A percentile compares a stretch with the other conserved stretches of the same genome.
Evolutionary conservation across 2,329 filamentous ascomycete genomes (phyloP).

Genomic region (Aspergillus vadensis): DNA sequence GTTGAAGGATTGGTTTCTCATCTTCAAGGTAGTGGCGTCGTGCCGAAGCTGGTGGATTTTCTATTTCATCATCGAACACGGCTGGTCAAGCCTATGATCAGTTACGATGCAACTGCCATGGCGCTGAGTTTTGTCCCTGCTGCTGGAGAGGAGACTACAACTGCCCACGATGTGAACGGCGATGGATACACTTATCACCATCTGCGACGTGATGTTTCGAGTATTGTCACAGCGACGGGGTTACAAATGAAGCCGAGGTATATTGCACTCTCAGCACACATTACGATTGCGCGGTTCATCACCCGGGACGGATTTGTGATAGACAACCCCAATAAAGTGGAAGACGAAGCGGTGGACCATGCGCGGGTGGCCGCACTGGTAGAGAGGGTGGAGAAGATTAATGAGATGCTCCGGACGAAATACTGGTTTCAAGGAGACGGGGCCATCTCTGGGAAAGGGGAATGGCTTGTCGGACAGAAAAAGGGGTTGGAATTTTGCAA

Average conservation of each 20-base stretch:
- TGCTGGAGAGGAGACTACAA: slow-evolving; percentile 56
- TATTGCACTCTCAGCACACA: slow-evolving; percentile 83
- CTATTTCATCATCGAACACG: slow-evolving; percentile 68
- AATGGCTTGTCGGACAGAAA: slow-evolving; percentile 88
- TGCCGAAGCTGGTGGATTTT: slow-evolving; percentile 65
- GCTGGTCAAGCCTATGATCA: slow-evolving; percentile 78
- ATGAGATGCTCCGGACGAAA: slow-evolving; percentile 69
- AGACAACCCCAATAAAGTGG: slow-evolving; percentile 39
- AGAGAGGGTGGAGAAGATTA: slow-evolving; percentile 71
- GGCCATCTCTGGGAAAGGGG: slow-evolving; percentile 55
- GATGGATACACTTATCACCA: slow-evolving; percentile 88
- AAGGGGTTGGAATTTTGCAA: slow-evolving; percentile 74
- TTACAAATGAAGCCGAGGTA: slow-evolving; percentile 77
- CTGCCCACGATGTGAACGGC: slow-evolving; percentile 37
- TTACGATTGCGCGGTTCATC: slow-evolving; percentile 83
- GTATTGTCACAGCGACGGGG: slow-evolving; percentile 61
- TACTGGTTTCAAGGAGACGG: slow-evolving; percentile 63
- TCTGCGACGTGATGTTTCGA: slow-evolving; percentile 76
- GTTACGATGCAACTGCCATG: slow-evolving; percentile 81
- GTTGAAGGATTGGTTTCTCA: slow-evolving; percentile 64
- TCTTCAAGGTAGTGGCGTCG: slow-evolving; percentile 53
- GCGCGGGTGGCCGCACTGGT: slow-evolving; percentile 67
- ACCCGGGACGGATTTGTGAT: slow-evolving; percentile 59
- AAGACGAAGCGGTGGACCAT: slow-evolving; percentile 39
- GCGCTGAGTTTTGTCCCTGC: slow-evolving; percentile 87